Conservation (phyloP, 108 stramenopile genomes). For the Chaetoceros muelleri region DNA sequence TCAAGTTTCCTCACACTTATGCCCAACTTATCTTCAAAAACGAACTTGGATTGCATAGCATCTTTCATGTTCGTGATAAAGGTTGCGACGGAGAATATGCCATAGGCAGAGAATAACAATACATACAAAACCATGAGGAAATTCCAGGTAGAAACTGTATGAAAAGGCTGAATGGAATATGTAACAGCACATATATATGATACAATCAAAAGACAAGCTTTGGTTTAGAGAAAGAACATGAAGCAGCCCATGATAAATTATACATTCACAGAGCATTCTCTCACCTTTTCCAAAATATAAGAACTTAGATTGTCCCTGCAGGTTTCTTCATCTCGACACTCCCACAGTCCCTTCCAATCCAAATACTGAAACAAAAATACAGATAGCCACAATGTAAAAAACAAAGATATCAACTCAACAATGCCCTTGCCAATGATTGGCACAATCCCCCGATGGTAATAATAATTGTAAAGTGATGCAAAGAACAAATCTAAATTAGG, state of each 20-base stretch:
- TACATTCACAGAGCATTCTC: background rate
- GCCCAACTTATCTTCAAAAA: constrained; percentile 60
- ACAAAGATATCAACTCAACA: constrained; percentile 71
- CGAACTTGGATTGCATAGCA: constrained; percentile 41
- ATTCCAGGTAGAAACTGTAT: constrained; percentile 9
- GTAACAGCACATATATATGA: too few relatives aligned
- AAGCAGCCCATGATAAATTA: background rate
- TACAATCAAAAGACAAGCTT: too few relatives aligned
- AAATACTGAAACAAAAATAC: constrained; percentile 78
- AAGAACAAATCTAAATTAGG: constrained; percentile 85
- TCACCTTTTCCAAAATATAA: constrained; percentile 9
- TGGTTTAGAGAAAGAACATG: too few relatives aligned
- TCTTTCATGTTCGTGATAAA: constrained; percentile 43
- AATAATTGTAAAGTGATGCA: constrained; percentile 78
- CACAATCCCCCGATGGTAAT: constrained; percentile 80
- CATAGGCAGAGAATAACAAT: constrained; percentile 50
- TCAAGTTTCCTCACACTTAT: constrained; percentile 59
- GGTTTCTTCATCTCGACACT: constrained; percentile 73
- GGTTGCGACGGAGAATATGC: constrained; percentile 29
- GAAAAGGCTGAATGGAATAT: too few relatives aligned
- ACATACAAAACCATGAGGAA: constrained; percentile 29
- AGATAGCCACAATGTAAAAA: constrained; percentile 82
- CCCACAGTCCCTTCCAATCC: constrained; percentile 70
- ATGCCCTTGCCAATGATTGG: constrained; percentile 76
- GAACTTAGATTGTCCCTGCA: constrained; percentile 39